phyloP scores from a whole-genome alignment of 106 monocot species.

The Acorus calamus region DNA sequence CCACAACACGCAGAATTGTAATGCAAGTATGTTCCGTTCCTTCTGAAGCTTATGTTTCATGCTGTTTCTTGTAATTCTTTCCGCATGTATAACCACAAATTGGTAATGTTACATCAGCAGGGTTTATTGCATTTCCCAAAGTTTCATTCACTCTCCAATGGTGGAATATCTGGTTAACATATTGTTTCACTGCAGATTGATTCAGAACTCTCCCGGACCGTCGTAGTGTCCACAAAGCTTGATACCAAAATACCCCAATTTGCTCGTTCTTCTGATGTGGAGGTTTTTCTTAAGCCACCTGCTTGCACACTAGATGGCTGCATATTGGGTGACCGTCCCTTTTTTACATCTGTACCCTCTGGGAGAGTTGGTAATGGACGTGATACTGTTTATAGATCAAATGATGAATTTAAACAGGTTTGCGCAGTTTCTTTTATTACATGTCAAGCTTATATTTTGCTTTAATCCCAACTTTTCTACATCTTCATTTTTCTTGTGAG shows the following conservation, averaged over 20 bases:
- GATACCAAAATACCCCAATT: constrained; percentile 92
- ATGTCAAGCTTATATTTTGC: not conserved
- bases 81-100: not conserved
- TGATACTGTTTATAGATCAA: constrained; percentile 70
- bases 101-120: too few species aligned
- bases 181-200: constrained; percentile 43
- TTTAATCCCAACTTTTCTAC: not conserved
- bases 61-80: not conserved
- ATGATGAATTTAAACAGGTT: constrained; percentile 86
- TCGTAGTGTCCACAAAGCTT: constrained; percentile 85
- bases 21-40: constrained; percentile 49
- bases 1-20: constrained; percentile 73
- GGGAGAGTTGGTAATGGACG: constrained; percentile 74
- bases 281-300: constrained; percentile 79
- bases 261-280: constrained; percentile 79
- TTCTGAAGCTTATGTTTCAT: not conserved
- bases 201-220: constrained; percentile 81
- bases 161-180: too few species aligned
- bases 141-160: too few species aligned
- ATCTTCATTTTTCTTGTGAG: not conserved
- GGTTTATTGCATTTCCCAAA: too few species aligned
- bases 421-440: not conserved
- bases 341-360: constrained; percentile 90
- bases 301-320: constrained; percentile 55
- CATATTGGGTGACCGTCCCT: constrained; percentile 66